Percentiles rank a stretch among this genome's conserved stretches.
These are phyloP conservation scores for Solanum etuberosum DNA, from an alignment of 257 asterid genomes.

Conservation along the genomic window DNA sequence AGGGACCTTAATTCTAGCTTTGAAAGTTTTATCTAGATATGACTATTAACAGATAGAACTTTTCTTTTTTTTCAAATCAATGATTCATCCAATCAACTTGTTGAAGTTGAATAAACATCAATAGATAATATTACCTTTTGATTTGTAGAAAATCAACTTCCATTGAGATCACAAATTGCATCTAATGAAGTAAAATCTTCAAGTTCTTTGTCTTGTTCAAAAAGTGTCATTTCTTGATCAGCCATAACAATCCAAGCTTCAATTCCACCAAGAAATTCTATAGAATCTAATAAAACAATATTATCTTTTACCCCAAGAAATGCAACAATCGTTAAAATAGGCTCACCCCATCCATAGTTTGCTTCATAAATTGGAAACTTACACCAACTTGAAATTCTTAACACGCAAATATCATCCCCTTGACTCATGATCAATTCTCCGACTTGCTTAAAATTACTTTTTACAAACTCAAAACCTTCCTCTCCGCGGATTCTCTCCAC, in stretches of 20 bases:
- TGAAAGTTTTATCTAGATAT: not conserved
- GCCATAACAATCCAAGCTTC: conserved; percentile 23
- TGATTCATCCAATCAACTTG: not conserved
- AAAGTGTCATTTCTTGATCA: conserved; percentile 4
- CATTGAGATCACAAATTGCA: not conserved
- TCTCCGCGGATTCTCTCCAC: conserved; percentile 15
- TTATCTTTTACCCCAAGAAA: conserved; percentile 5
- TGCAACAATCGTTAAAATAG: conserved; percentile 29
- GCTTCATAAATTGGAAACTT: conserved; percentile 26
- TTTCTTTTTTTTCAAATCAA: not conserved
- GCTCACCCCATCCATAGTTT: conserved; percentile 59
- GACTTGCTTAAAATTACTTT: conserved; percentile 24
- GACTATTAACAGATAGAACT: not conserved
- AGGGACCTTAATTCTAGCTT: not conserved
- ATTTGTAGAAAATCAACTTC: not conserved
- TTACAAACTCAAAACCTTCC: conserved; percentile 25
- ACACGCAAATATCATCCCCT: conserved; percentile 7
- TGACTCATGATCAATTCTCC: not conserved
- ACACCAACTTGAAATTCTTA: conserved; percentile 35
- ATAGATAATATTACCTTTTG: not conserved
- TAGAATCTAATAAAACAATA: conserved; percentile 9
- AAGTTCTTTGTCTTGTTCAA: conserved; percentile 9
- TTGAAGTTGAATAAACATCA: not conserved
- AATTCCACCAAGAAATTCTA: conserved; percentile 8
- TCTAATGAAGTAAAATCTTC: not conserved